Base-by-base conservation (phyloP, 768 basidiomycete species). In the Russula emetica region DNA sequence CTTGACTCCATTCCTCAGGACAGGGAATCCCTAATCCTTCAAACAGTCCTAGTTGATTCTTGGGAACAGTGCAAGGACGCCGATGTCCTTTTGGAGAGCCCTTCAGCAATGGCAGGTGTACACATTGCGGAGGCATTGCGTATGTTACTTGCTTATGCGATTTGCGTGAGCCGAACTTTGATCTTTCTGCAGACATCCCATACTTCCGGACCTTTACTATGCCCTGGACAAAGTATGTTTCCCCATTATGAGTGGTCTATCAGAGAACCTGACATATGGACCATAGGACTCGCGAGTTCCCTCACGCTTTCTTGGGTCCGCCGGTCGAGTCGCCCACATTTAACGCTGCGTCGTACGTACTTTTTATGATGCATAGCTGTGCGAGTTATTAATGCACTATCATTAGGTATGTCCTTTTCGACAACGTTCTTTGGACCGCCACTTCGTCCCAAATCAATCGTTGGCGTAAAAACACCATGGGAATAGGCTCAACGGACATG, bases 71-170 rank as follows among this genome's bases (percentile, higher is more conserved):
- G 86, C 66, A 75, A 80, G 62, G 86, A 83, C 62, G 85, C 86
- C 11, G 85, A 87, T 66, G 81, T 88, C 2, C 72, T 88, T 11
- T 77, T 87, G 51, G 86, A 88, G 70, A 82, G 81, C 50, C 85
- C 86, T 0, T 85, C 84, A 3, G 83, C 85, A 1, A 85, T 87
- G 84, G 82, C 84, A 5, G 86, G 87, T 47, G 82, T 87, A 3
- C 87, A 88, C 71, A 86, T 88, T 63, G 84, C 87, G 11, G 87
- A 88, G 72, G 84, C 83, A 4, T 74, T 87, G 18, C 76, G 83
- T 82, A 60, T 59, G 78, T 77, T 40, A 14, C 34, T 11, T 45
- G 14, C 22, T 34, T 51, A 36, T 32, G 30, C 20, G 42, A 55
- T 26, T 22, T 11, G 11, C 13, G 3, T 30, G 26, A 38, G 16